Percentiles rank a stretch among this genome's conserved stretches.
phyloP scores from a whole-genome alignment of 768 basidiomycete genomes.

The Astraeus odoratus region DNA sequence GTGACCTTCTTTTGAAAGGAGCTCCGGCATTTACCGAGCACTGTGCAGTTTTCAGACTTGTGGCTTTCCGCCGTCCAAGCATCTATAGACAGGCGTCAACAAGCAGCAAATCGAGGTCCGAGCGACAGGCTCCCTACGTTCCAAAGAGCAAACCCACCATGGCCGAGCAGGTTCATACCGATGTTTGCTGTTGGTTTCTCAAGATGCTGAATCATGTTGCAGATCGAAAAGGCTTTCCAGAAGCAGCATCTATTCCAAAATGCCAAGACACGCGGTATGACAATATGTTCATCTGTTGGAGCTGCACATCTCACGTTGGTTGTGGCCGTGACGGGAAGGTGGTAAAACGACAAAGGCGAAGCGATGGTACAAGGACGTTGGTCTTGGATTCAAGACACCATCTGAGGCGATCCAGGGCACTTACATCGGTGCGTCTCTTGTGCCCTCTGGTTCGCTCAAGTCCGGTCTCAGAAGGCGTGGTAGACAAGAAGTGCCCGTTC shows the following conservation, averaged over 20 bases:
- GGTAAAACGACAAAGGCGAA: slow-evolving; percentile 93
- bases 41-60: slow-evolving; percentile 35
- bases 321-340: slow-evolving; percentile 29
- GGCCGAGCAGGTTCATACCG: slow-evolving; percentile 56
- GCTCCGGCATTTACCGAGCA: slow-evolving; percentile 27
- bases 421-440: slow-evolving; percentile 74
- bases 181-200: background rate
- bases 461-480: background rate
- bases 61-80: slow-evolving; percentile 28
- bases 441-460: background rate
- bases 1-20: background rate
- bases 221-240: slow-evolving; percentile 97
- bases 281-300: slow-evolving; percentile 7
- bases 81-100: background rate
- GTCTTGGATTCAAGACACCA: slow-evolving; percentile 95
- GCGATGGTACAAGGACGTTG: slow-evolving; percentile 99
- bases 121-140: slow-evolving; percentile 1
- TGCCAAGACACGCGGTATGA: slow-evolving; percentile 86
- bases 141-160: slow-evolving; percentile 30
- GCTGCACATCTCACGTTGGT: slow-evolving; percentile 8
- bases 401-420: slow-evolving; percentile 91
- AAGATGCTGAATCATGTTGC: slow-evolving; percentile 4
- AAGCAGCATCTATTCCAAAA: slow-evolving; percentile 99
- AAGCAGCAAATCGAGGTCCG: slow-evolving; percentile 1
- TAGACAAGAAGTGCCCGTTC: slow-evolving; percentile 99